Percentiles rank a stretch among this genome's conserved stretches.
Conservation (phyloP, 2,329 filamentous ascomycete genomes). For the Polychaeton citri region DNA sequence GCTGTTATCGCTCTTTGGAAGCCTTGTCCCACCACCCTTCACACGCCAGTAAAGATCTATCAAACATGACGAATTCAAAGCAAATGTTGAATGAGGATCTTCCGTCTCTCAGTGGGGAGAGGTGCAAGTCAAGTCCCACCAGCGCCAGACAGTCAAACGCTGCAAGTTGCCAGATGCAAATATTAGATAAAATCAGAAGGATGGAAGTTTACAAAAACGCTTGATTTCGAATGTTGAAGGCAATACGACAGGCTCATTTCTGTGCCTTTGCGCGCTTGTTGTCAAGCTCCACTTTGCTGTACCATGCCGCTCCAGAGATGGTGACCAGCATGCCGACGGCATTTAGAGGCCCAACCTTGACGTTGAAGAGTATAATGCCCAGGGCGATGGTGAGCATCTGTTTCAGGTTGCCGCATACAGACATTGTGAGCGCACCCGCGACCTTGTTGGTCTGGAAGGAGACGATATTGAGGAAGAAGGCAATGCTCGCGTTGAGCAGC, state of each 20-base stretch:
- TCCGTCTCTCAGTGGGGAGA: too few species aligned
- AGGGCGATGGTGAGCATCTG: slow-evolving; percentile 24
- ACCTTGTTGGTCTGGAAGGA: slow-evolving; percentile 26
- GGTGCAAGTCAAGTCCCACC: too few species aligned
- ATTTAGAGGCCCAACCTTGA: slow-evolving; percentile 28
- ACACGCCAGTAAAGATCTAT: too few species aligned
- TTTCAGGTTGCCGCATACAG: slow-evolving; percentile 25
- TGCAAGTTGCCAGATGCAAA: too few species aligned
- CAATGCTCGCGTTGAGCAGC: slow-evolving; percentile 20
- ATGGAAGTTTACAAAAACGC: too few species aligned
- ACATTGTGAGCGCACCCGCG: slow-evolving; percentile 23
- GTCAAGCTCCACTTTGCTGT: slow-evolving; percentile 44
- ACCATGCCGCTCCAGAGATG: slow-evolving; percentile 42
- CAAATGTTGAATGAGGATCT: too few species aligned
- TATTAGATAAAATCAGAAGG: too few species aligned
- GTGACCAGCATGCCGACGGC: slow-evolving; percentile 43
- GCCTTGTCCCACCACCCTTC: too few species aligned
- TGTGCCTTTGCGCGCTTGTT: slow-evolving; percentile 22
- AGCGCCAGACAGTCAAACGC: too few species aligned
- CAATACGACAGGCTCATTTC: neutral
- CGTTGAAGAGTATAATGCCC: slow-evolving; percentile 24
- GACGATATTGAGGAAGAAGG: slow-evolving; percentile 24
- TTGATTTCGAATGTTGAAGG: too few species aligned
- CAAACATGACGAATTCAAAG: too few species aligned
- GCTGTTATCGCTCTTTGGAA: too few species aligned